Conservation (phyloP, 2,329 filamentous ascomycete genomes). For the Monilinia polystroma region DNA sequence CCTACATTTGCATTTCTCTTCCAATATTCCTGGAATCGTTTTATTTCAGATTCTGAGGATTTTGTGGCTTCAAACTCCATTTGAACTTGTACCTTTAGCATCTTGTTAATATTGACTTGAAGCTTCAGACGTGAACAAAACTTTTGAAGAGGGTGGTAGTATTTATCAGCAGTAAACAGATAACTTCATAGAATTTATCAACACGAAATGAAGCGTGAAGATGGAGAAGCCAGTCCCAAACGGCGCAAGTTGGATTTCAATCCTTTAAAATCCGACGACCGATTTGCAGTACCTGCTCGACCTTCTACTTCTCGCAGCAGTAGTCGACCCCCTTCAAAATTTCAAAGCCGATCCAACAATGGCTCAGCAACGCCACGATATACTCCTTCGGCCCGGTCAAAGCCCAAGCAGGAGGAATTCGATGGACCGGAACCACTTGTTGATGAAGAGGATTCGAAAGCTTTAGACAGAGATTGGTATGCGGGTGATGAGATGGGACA, state of each 20-base stretch:
- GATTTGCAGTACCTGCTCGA: slow-evolving; percentile 47
- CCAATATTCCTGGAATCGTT: neutral
- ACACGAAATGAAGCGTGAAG: slow-evolving; percentile 43
- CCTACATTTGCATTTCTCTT: neutral
- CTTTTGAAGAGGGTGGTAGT: neutral
- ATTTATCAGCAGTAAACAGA: slow-evolving; percentile 5
- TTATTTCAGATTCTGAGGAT: neutral
- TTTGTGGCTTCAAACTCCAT: neutral
- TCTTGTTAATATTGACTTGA: neutral
- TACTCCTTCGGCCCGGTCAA: slow-evolving; percentile 40
- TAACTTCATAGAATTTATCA: neutral
- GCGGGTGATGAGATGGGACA: slow-evolving; percentile 80
- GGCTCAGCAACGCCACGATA: slow-evolving; percentile 40
- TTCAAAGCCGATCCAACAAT: slow-evolving; percentile 41
- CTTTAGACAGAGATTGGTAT: slow-evolving; percentile 91
- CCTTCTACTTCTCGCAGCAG: slow-evolving; percentile 32
- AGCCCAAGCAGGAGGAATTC: slow-evolving; percentile 55
- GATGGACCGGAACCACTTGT: slow-evolving; percentile 62
- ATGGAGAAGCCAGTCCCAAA: slow-evolving; percentile 54
- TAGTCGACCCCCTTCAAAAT: slow-evolving; percentile 41
- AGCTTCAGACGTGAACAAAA: neutral
- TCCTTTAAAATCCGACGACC: slow-evolving; percentile 53
- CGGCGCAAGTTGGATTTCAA: slow-evolving; percentile 65
- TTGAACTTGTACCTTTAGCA: neutral
- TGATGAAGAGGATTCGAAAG: slow-evolving; percentile 67